Conservation (phyloP, 2,329 filamentous ascomycete genomes). For the Arthrocladium fulminans region DNA sequence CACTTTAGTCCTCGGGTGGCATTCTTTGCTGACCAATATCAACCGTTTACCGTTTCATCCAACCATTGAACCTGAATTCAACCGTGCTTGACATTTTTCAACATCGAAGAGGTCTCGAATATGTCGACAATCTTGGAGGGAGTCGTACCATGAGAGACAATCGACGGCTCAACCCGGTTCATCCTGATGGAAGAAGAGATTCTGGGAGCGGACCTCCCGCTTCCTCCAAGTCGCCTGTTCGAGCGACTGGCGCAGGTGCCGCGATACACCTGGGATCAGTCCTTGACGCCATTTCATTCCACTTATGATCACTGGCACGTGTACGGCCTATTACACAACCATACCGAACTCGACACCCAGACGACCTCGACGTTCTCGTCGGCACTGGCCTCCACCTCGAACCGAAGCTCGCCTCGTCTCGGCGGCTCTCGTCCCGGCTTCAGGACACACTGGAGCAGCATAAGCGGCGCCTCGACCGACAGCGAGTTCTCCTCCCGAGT, state of each 20-base stretch:
- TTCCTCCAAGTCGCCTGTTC: constrained; percentile 59
- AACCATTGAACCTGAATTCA: too few relatives aligned
- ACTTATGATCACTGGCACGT: constrained; percentile 84
- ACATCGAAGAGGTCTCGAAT: neutral
- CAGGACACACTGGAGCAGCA: constrained; percentile 42
- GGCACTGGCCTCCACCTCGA: constrained; percentile 34
- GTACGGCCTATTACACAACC: constrained; percentile 50
- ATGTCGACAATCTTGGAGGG: neutral
- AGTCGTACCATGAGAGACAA: constrained; percentile 11
- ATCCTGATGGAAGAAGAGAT: constrained; percentile 23
- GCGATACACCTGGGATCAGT: constrained; percentile 69
- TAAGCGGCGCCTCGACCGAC: constrained; percentile 39
- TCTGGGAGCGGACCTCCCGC: constrained; percentile 39
- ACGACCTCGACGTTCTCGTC: constrained; percentile 32
- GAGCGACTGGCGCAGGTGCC: constrained; percentile 64
- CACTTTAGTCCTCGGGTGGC: too few relatives aligned
- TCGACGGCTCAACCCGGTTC: constrained; percentile 2
- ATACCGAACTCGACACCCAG: constrained; percentile 37
- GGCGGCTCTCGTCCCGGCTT: constrained; percentile 34
- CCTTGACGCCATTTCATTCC: constrained; percentile 39
- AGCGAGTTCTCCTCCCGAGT: constrained; percentile 33
- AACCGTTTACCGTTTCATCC: too few relatives aligned
- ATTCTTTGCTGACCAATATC: too few relatives aligned
- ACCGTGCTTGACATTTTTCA: too few relatives aligned
- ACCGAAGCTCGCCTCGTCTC: constrained; percentile 35